A percentile compares a stretch with the other conserved stretches of the same genome.
Evolutionary conservation across 1,139 yeast genomes (phyloP).

Genomic region (Kurtzmaniella natalensis): DNA sequence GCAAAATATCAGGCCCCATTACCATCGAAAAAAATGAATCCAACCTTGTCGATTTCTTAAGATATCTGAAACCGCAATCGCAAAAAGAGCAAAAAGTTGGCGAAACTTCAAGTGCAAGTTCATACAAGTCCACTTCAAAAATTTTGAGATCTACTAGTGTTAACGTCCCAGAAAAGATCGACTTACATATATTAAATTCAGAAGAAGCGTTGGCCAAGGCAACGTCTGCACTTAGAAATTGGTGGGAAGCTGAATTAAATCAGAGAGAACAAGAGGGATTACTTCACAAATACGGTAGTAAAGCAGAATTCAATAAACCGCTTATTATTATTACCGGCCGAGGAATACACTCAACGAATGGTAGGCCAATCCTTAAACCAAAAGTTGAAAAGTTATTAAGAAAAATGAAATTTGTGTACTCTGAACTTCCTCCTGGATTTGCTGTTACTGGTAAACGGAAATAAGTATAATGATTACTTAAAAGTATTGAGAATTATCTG

Average conservation of each 20-base stretch:
- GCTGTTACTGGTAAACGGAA: constrained; percentile 34
- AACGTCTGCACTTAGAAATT: constrained; percentile 27
- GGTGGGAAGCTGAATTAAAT: constrained; percentile 54
- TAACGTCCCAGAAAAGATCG: too few species aligned
- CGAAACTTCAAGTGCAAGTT: too few species aligned
- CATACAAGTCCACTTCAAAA: too few species aligned
- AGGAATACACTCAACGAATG: constrained; percentile 58
- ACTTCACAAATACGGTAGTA: constrained; percentile 23
- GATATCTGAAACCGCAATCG: too few species aligned
- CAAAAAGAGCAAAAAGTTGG: too few species aligned
- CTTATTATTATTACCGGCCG: constrained; percentile 53
- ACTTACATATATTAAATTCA: constrained; percentile 49
- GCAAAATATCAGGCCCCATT: too few species aligned
- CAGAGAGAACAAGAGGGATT: constrained; percentile 37
- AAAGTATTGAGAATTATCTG: too few species aligned
- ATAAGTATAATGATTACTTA: neutral
- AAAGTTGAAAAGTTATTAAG: constrained; percentile 34
- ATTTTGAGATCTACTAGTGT: too few species aligned
- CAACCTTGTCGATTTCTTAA: too few species aligned
- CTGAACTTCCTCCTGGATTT: constrained; percentile 44
- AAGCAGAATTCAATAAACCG: constrained; percentile 30
- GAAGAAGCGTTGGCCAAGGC: constrained; percentile 38
- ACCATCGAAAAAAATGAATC: too few species aligned
- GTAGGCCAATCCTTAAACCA: constrained; percentile 42
- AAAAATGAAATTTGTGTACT: constrained; percentile 30